Evolutionary conservation across 768 basidiomycete species (phyloP).

Genomic region (Mycena indigotica): DNA sequence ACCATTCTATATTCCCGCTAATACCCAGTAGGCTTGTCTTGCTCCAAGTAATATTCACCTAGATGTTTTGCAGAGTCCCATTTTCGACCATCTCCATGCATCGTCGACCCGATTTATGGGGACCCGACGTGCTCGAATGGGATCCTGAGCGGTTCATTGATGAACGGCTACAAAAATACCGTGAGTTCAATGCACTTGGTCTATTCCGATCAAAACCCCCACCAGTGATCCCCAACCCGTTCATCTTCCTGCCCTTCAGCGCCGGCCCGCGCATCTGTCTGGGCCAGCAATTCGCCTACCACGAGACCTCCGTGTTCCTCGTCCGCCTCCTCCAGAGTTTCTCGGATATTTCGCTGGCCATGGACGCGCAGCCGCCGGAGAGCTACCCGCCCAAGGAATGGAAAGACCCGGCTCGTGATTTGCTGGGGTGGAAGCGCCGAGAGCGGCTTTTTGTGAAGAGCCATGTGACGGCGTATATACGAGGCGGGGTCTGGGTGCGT

Average conservation of each 20-base stretch:
- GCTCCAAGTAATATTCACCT: background rate
- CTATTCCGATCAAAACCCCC: slow-evolving; percentile 15
- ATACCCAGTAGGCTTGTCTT: slow-evolving; percentile 31
- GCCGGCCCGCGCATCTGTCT: slow-evolving; percentile 53
- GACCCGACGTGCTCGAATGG: slow-evolving; percentile 61
- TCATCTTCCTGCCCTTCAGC: slow-evolving; percentile 56
- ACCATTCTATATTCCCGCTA: slow-evolving; percentile 45
- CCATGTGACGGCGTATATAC: slow-evolving; percentile 55
- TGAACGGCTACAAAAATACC: slow-evolving; percentile 55
- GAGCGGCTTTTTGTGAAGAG: slow-evolving; percentile 49
- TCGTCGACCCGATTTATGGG: slow-evolving; percentile 64
- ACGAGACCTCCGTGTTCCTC: slow-evolving; percentile 65
- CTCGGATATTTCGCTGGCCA: slow-evolving; percentile 44
- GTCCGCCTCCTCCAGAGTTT: slow-evolving; percentile 60
- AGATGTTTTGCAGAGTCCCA: slow-evolving; percentile 28
- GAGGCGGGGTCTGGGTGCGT: background rate
- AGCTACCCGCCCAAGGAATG: slow-evolving; percentile 48
- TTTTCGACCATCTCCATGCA: slow-evolving; percentile 65
- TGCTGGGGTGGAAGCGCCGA: slow-evolving; percentile 38
- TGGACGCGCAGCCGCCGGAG: slow-evolving; percentile 44
- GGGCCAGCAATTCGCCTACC: slow-evolving; percentile 65
- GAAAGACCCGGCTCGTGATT: slow-evolving; percentile 25
- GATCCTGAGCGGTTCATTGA: slow-evolving; percentile 74
- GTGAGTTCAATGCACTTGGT: slow-evolving; percentile 38
- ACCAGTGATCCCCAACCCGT: slow-evolving; percentile 17